These are phyloP conservation scores for Nannochloropsis granulata DNA, from an alignment of 108 stramenopile genomes.

Conservation along the genomic window DNA sequence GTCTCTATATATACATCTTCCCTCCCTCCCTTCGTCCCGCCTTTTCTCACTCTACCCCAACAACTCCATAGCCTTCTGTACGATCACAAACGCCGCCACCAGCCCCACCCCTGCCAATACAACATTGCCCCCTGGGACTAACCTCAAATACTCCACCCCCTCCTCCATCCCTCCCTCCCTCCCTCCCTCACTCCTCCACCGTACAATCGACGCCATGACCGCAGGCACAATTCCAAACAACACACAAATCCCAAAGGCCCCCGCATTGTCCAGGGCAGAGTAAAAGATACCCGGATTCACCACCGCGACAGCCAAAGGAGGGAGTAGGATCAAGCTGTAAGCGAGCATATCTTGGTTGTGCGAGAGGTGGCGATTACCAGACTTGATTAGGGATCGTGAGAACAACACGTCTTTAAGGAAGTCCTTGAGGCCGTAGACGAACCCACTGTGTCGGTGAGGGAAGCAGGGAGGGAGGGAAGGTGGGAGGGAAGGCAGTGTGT, in stretches of 20 bases:
- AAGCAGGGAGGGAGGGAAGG: not conserved
- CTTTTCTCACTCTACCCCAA: not conserved
- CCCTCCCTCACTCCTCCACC: not conserved
- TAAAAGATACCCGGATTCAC: slow-evolving; percentile 2
- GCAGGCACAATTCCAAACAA: slow-evolving; percentile 17
- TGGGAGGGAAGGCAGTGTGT: too few relatives aligned
- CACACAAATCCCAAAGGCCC: slow-evolving; percentile 14
- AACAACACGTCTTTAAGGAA: slow-evolving; percentile 11
- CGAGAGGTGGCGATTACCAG: not conserved
- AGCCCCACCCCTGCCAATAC: not conserved
- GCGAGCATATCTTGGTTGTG: not conserved
- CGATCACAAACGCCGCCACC: not conserved
- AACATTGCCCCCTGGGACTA: not conserved
- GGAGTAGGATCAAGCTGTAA: not conserved
- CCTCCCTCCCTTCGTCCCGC: not conserved
- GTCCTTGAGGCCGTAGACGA: slow-evolving; percentile 10
- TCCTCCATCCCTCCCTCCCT: not conserved
- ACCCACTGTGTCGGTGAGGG: not conserved
- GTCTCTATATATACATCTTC: not conserved
- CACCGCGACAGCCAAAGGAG: slow-evolving; percentile 1
- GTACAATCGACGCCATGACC: not conserved
- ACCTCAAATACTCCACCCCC: not conserved
- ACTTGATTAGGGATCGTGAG: not conserved
- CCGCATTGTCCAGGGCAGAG: slow-evolving; percentile 14
- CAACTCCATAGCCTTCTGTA: not conserved